phyloP scores from a whole-genome alignment of 2,329 filamentous ascomycete species.

The Dactylellina sp. region DNA sequence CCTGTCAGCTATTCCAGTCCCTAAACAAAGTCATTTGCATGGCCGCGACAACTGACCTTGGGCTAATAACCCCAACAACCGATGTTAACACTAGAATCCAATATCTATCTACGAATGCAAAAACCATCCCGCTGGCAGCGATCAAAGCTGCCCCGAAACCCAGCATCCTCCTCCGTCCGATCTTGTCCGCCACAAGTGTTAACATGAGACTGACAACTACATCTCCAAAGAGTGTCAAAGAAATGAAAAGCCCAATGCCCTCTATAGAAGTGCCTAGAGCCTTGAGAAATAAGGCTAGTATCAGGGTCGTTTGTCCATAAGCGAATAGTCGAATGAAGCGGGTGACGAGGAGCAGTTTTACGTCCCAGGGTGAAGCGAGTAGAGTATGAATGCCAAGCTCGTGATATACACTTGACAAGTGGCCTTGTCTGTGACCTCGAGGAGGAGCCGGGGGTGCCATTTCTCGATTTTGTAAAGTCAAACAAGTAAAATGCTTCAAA shows the following conservation, averaged over 20 bases:
- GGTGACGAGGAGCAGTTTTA: conserved; percentile 71
- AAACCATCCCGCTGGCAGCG: conserved; percentile 70
- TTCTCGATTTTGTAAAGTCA: no score
- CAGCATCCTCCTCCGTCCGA: conserved; percentile 70
- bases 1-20: no score
- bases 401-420: conserved; percentile 18
- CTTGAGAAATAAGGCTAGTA: conserved; percentile 71
- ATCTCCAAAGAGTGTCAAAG: conserved; percentile 72
- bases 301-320: conserved; percentile 71
- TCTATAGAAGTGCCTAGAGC: conserved; percentile 68
- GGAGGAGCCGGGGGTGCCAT: conserved; percentile 5
- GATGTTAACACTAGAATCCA: conserved; percentile 72
- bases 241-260: conserved; percentile 74
- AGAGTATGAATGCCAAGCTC: conserved; percentile 64
- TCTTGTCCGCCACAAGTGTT: conserved; percentile 70
- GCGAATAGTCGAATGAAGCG: conserved; percentile 74
- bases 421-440: conserved; percentile 61
- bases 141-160: conserved; percentile 70
- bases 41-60: conserved; percentile 63
- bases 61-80: conserved; percentile 73
- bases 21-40: background rate
- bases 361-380: conserved; percentile 65
- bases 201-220: conserved; percentile 71
- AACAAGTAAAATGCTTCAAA: no score
- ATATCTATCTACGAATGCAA: conserved; percentile 69